Percentiles rank a stretch among this genome's conserved stretches.
phyloP scores from a whole-genome alignment of 1,284 basidiomycete species.

The Porphyrellus sp. region DNA sequence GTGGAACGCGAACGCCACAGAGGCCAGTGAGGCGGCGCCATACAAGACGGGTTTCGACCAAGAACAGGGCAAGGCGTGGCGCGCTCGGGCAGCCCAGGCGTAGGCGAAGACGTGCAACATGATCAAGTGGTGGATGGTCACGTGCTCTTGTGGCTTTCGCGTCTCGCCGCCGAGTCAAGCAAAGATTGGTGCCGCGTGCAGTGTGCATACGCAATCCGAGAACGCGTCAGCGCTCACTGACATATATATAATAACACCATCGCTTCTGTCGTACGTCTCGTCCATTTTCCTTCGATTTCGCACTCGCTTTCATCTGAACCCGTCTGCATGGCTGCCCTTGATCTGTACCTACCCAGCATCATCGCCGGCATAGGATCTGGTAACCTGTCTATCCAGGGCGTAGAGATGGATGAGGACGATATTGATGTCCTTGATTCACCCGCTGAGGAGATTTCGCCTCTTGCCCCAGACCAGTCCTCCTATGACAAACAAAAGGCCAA shows the following conservation, averaged over 20 bases:
- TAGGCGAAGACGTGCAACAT: constrained; percentile 18
- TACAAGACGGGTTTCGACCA: constrained; percentile 29
- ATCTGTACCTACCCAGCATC: constrained; percentile 27
- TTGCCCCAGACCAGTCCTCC: constrained; percentile 30
- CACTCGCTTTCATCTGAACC: constrained; percentile 24
- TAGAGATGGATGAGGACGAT: constrained; percentile 37
- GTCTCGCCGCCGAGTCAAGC: not conserved
- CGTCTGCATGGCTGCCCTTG: constrained; percentile 24
- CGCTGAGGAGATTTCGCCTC: constrained; percentile 23
- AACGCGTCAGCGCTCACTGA: constrained; percentile 30
- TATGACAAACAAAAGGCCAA: constrained; percentile 55
- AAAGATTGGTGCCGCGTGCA: not conserved
- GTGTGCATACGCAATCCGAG: constrained; percentile 17
- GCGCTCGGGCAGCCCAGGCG: not conserved
- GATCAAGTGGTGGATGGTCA: constrained; percentile 7
- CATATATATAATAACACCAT: constrained; percentile 14
- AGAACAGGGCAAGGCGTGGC: constrained; percentile 1
- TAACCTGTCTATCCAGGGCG: constrained; percentile 26
- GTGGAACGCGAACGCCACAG: constrained; percentile 32
- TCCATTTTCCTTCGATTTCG: constrained; percentile 15
- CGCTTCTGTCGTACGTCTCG: constrained; percentile 27
- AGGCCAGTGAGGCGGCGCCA: constrained; percentile 36
- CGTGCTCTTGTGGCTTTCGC: constrained; percentile 15
- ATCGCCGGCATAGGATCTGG: constrained; percentile 29
- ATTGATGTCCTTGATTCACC: constrained; percentile 35